A percentile compares a stretch with the other conserved stretches of the same genome.
Conservation (phyloP, 768 basidiomycete genomes). For the Trametes cinnabarina region DNA sequence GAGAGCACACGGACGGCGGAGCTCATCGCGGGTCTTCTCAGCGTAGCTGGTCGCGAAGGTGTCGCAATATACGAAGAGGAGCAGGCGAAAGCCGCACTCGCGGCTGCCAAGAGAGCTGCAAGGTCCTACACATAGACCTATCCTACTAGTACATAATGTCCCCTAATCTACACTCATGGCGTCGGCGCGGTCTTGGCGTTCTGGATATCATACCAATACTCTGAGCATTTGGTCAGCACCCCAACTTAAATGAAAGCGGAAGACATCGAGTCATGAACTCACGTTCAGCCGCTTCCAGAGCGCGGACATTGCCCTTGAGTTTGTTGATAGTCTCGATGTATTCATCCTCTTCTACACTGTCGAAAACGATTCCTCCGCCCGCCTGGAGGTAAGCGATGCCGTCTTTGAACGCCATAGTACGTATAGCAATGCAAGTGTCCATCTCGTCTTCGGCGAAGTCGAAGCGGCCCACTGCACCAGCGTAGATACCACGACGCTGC, state of each 20-base stretch:
- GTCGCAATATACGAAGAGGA: constrained; percentile 43
- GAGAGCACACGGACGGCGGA: constrained; percentile 91
- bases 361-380: constrained; percentile 95
- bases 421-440: constrained; percentile 98
- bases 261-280: constrained; percentile 36
- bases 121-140: constrained; percentile 6
- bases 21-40: constrained; percentile 84
- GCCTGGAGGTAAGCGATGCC: constrained; percentile 91
- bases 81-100: constrained; percentile 16
- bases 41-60: constrained; percentile 82
- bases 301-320: constrained; percentile 79
- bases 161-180: constrained; percentile 11
- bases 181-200: constrained; percentile 22
- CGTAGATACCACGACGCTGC: constrained; percentile 91
- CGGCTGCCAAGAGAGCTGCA: constrained; percentile 13
- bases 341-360: constrained; percentile 97
- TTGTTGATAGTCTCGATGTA: constrained; percentile 96
- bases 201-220: constrained; percentile 70
- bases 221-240: constrained; percentile 39
- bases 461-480: constrained; percentile 96
- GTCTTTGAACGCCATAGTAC: constrained; percentile 96
- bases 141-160: constrained; percentile 18
- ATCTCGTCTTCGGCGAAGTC: constrained; percentile 93
- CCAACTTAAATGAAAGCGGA: background rate
- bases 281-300: constrained; percentile 89